A percentile compares a stretch with the other conserved stretches of the same genome.
Conservation (phyloP, 1,284 basidiomycete species). For the Sporisorium sorghi region DNA sequence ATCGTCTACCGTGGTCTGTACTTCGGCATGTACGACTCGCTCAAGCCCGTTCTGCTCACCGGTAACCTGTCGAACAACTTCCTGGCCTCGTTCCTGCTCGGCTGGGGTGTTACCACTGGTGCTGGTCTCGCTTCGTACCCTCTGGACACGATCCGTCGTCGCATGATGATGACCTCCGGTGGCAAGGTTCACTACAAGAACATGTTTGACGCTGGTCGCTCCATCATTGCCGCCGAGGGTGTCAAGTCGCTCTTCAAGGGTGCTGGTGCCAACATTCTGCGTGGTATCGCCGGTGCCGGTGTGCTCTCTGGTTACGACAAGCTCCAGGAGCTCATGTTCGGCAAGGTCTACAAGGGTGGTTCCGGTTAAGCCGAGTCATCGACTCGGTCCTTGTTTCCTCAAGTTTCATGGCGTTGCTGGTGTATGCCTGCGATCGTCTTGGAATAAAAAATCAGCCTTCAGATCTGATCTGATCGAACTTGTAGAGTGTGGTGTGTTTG, state of each 20-base stretch:
- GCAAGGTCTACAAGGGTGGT: constrained; percentile 69
- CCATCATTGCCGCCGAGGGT: constrained; percentile 87
- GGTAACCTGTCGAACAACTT: constrained; percentile 67
- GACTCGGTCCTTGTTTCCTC: constrained; percentile 3
- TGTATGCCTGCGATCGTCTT: constrained; percentile 13
- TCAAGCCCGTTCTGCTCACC: constrained; percentile 69
- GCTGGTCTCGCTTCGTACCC: constrained; percentile 70
- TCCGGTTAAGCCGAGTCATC: constrained; percentile 42
- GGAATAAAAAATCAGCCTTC: constrained; percentile 47
- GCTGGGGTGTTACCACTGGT: constrained; percentile 69
- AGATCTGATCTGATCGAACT: constrained; percentile 25
- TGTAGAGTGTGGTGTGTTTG: neutral
- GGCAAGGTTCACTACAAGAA: constrained; percentile 69
- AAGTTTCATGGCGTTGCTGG: constrained; percentile 28
- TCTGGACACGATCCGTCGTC: constrained; percentile 69
- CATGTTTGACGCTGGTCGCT: constrained; percentile 77
- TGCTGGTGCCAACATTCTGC: constrained; percentile 96
- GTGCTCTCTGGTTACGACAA: constrained; percentile 87
- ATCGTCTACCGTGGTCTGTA: constrained; percentile 70
- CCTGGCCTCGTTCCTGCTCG: constrained; percentile 69
- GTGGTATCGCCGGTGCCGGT: constrained; percentile 98
- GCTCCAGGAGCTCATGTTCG: constrained; percentile 76
- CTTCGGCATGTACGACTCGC: constrained; percentile 70
- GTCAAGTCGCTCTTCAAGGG: constrained; percentile 77
- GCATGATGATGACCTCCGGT: constrained; percentile 70